Evolutionary conservation across 768 basidiomycete genomes (phyloP), one percentile per base, ranked within the genome.

Genomic region (Suillus occidentalis): DNA sequence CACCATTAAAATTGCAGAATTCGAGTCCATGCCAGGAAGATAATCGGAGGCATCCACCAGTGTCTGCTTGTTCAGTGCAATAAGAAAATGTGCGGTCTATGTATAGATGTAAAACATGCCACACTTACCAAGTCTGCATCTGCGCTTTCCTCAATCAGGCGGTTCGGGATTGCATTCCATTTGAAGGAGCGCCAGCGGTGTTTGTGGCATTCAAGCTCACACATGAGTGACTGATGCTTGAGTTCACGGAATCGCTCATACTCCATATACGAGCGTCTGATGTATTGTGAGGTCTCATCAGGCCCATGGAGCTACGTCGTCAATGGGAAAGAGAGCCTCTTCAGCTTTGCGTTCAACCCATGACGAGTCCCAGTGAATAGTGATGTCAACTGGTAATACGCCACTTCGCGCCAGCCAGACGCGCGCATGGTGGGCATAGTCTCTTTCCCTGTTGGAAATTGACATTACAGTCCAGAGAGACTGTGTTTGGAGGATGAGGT

Each of bases 401-500:
- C 57, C 57, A 59, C 57, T 42, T 18, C 57, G 57, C 10, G 18
- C 20, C n/a, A 59, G 57, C 57, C 57, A 59, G 22, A 28, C 39
- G 1, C 39, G 39, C 10, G 39, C 57, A 42, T 59, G 57, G 25
- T 59, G 37, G 57, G 39, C 57, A 20, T 59, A 40, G 22, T 59
- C 39, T 42, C 40, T 59, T 40, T 59, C 57, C 18, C 18, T 42
- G 31, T 60, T 63, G 14, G 62, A 63, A 31, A 63, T 63, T 22
- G 52, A 63, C 2, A 65, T 34, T 20, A 14, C 39, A n/a, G 63
- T 65, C 89, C 89, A 90, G 55, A 90, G 73, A 6, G 78, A 68
- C 6, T 87, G 87, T 1, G 85, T 88, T 47, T 78, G 81, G 28
- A 89, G 76, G 16, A 87, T 83, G 20, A 87, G 76, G 40, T 80